phyloP scores from a whole-genome alignment of 208 protist genomes.

The Novymonas esmeraldas region DNA sequence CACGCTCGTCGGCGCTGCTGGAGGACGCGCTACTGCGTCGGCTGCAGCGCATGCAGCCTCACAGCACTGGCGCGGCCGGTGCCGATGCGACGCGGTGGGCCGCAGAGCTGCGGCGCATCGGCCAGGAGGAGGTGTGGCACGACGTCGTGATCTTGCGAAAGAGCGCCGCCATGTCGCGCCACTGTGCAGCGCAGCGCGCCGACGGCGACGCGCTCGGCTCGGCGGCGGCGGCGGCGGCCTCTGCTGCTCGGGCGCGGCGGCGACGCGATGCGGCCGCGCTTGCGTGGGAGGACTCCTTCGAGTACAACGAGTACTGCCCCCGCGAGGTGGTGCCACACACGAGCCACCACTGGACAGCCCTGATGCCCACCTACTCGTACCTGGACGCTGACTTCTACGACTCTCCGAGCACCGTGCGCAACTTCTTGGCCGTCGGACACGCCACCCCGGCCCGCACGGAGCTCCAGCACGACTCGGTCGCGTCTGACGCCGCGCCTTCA shows the following conservation, averaged over 20 bases:
- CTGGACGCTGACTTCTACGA: slow-evolving; percentile 74
- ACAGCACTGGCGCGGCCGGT: background rate
- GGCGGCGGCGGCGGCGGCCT: background rate
- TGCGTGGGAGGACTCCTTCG: slow-evolving; percentile 75
- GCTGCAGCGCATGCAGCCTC: background rate
- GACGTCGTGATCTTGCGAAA: slow-evolving; percentile 74
- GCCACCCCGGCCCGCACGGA: slow-evolving; percentile 6
- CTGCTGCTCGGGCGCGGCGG: background rate
- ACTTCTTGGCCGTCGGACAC: slow-evolving; percentile 70
- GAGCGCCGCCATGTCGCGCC: slow-evolving; percentile 20
- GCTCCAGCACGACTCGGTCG: background rate
- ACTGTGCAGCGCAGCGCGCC: slow-evolving; percentile 1
- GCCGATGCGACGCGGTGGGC: slow-evolving; percentile 3
- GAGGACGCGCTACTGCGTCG: background rate
- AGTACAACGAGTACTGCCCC: slow-evolving; percentile 83
- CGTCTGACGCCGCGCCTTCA: background rate
- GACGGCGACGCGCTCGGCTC: background rate
- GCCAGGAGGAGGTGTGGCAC: slow-evolving; percentile 28
- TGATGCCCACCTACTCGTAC: slow-evolving; percentile 74
- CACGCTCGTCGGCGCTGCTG: background rate
- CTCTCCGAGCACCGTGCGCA: slow-evolving; percentile 20
- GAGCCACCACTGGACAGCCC: slow-evolving; percentile 77
- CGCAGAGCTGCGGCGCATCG: slow-evolving; percentile 7
- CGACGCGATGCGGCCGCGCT: slow-evolving; percentile 17
- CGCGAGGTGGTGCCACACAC: slow-evolving; percentile 32